These are phyloP conservation scores for Leccinellum rugosiceps DNA, from an alignment of 768 basidiomycete genomes.

Conservation along the genomic window DNA sequence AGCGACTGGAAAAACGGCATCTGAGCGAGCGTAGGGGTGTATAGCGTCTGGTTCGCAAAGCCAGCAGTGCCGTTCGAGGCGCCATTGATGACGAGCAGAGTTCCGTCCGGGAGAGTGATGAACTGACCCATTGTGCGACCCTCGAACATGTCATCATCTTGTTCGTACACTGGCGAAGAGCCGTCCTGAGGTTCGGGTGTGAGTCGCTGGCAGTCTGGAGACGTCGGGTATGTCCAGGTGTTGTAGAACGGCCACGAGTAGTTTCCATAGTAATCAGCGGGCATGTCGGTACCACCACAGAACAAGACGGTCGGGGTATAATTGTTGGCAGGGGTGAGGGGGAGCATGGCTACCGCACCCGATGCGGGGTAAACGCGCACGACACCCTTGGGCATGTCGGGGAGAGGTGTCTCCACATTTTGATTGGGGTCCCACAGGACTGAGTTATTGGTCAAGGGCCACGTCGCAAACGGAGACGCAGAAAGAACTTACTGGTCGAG, in stretches of 20 bases:
- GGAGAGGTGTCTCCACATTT: conserved; percentile 61
- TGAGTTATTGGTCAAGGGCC: conserved; percentile 8
- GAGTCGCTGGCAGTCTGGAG: conserved; percentile 74
- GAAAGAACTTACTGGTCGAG: conserved; percentile 52
- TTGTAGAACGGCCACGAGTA: conserved; percentile 71
- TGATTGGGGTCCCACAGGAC: conserved; percentile 50
- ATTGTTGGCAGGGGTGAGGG: conserved; percentile 85
- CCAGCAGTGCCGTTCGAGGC: conserved; percentile 86
- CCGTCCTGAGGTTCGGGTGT: conserved; percentile 81
- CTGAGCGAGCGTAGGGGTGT: conserved; percentile 36
- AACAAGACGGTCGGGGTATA: conserved; percentile 84
- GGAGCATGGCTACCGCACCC: conserved; percentile 85
- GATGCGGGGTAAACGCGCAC: conserved; percentile 88
- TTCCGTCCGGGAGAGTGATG: conserved; percentile 76
- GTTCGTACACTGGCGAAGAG: conserved; percentile 52
- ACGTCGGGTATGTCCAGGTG: conserved; percentile 70
- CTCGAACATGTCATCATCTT: conserved; percentile 74
- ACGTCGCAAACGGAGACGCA: too few species aligned
- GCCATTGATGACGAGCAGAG: conserved; percentile 79
- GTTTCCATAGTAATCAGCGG: conserved; percentile 69
- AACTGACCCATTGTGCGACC: conserved; percentile 92
- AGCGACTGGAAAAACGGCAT: conserved; percentile 76
- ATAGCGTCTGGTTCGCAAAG: conserved; percentile 58
- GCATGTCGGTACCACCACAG: conserved; percentile 86
- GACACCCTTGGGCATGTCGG: conserved; percentile 69